Evolutionary conservation across 2,329 filamentous ascomycete species (phyloP).

Genomic region (Saccharata proteae): DNA sequence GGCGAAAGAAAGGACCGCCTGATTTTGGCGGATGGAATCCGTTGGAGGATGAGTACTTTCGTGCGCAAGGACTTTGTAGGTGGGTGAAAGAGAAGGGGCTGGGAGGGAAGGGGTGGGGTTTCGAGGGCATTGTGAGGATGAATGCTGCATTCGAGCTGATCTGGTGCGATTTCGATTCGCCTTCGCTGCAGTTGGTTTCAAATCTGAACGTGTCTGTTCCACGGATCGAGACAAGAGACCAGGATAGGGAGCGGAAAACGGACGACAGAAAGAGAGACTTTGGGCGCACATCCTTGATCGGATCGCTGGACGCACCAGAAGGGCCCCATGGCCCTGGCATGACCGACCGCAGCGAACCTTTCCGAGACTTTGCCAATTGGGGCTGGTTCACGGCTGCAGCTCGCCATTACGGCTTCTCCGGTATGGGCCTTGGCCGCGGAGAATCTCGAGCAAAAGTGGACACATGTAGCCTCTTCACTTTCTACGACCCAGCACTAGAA

Average conservation of each 20-base stretch:
- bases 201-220: constrained; percentile 37
- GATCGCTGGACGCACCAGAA: constrained; percentile 5
- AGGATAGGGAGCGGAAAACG: constrained; percentile 1
- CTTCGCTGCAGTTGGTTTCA: constrained; percentile 31
- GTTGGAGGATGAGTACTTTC: constrained; percentile 35
- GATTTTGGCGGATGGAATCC: constrained; percentile 18
- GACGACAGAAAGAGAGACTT: not conserved
- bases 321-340: constrained; percentile 13
- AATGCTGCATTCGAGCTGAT: constrained; percentile 42
- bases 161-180: constrained; percentile 39
- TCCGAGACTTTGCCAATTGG: constrained; percentile 9
- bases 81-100: constrained; percentile 31
- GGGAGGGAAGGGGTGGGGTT: constrained; percentile 35
- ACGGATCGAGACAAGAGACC: constrained; percentile 14
- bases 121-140: constrained; percentile 40
- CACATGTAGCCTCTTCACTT: constrained; percentile 34
- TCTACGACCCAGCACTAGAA: constrained; percentile 29
- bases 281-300: not conserved
- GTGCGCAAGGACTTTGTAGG: constrained; percentile 35
- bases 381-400: constrained; percentile 34
- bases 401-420: constrained; percentile 25
- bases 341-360: constrained; percentile 12
- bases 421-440: constrained; percentile 27
- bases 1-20: constrained; percentile 1
- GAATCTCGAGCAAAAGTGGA: constrained; percentile 30